phyloP scores from a whole-genome alignment of 2,329 filamentous ascomycete genomes.

The Colletotrichum scovillei region DNA sequence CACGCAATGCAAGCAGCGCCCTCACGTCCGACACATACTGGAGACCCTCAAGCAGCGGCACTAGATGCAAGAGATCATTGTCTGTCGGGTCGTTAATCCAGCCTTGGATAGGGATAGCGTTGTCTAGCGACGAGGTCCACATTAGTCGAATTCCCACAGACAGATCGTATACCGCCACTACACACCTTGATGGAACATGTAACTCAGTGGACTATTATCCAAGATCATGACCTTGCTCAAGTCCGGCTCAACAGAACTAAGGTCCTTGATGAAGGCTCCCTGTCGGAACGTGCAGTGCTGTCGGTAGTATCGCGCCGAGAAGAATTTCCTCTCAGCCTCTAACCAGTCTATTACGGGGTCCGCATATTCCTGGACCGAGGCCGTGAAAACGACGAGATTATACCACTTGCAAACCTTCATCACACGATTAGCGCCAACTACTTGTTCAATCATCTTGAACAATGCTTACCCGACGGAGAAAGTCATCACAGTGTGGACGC shows the following conservation, averaged over 20 bases:
- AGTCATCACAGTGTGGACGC: slow-evolving; percentile 95
- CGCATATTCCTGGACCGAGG: slow-evolving; percentile 97
- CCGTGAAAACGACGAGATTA: slow-evolving; percentile 95
- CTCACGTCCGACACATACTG: slow-evolving; percentile 98
- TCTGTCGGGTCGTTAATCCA: slow-evolving; percentile 99
- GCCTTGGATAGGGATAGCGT: slow-evolving; percentile 98
- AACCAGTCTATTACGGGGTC: slow-evolving; percentile 99
- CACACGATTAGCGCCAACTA: background rate
- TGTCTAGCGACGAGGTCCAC: slow-evolving; percentile 70
- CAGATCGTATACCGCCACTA: slow-evolving; percentile 22
- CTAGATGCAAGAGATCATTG: slow-evolving; percentile 91
- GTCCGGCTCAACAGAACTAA: slow-evolving; percentile 95
- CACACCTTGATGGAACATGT: slow-evolving; percentile 97
- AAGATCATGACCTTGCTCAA: slow-evolving; percentile 98
- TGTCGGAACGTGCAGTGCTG: slow-evolving; percentile 97
- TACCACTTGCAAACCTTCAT: slow-evolving; percentile 93
- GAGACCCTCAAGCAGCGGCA: slow-evolving; percentile 91
- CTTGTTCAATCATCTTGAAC: background rate
- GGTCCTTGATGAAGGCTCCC: slow-evolving; percentile 97
- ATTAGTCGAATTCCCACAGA: background rate
- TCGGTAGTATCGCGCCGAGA: slow-evolving; percentile 91
- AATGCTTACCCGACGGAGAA: slow-evolving; percentile 78
- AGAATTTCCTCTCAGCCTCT: slow-evolving; percentile 96
- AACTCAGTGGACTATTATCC: slow-evolving; percentile 98
- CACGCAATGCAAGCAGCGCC: slow-evolving; percentile 86